Evolutionary conservation across 2,329 filamentous ascomycete genomes (phyloP).

Genomic region (Trichoderma sp.): DNA sequence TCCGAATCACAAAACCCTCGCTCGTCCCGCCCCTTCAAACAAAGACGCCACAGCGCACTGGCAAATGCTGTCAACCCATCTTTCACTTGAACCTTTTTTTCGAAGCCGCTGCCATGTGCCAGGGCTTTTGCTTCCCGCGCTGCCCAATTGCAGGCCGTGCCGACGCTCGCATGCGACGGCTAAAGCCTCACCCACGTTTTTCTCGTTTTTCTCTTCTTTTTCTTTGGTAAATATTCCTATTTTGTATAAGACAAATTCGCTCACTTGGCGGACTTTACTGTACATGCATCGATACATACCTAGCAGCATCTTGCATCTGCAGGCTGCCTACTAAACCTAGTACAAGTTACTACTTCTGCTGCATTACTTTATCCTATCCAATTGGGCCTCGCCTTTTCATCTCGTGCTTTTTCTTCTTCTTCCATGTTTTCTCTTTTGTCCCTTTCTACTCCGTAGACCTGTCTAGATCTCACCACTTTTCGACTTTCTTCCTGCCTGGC

Average conservation of each 20-base stretch:
- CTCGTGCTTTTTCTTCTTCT: not conserved
- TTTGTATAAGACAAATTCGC: not conserved
- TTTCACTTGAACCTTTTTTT: not conserved
- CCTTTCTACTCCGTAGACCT: not conserved
- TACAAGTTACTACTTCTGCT: not conserved
- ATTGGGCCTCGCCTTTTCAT: not conserved
- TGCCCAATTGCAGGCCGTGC: conserved; percentile 1
- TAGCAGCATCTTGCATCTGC: not conserved
- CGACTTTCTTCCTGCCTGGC: not conserved
- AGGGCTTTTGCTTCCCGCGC: not conserved
- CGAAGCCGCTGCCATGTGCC: not conserved
- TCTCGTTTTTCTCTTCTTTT: not conserved
- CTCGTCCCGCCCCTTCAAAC: not conserved
- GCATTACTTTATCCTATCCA: not conserved
- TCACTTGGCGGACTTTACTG: not conserved
- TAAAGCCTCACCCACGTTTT: not conserved
- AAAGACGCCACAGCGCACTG: conserved; percentile 8
- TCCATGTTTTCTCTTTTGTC: not conserved
- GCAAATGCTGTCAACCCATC: not conserved
- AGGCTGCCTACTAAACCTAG: not conserved
- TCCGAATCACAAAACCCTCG: not conserved
- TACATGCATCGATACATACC: not conserved
- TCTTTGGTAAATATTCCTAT: too few relatives aligned
- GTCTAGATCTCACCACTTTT: not conserved
- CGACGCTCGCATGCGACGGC: not conserved